Evolutionary conservation across 208 protist species (phyloP).

Genomic region (Crithidia bombi): DNA sequence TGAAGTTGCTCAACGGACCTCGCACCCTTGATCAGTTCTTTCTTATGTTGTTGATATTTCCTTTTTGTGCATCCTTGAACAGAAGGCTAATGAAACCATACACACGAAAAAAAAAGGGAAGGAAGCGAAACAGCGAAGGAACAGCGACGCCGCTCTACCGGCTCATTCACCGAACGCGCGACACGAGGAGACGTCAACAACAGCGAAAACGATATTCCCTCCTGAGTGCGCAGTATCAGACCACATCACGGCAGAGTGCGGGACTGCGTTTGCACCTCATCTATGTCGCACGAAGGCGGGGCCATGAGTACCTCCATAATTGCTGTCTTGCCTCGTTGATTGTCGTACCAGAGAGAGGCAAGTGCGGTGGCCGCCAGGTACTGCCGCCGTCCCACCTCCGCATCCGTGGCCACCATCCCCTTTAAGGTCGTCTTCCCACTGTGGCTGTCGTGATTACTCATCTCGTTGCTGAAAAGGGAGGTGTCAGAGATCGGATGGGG

Average conservation of each 20-base stretch:
- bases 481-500: neutral
- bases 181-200: too few relatives aligned
- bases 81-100: too few relatives aligned
- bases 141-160: neutral
- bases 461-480: constrained; percentile 15
- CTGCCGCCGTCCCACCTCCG: constrained; percentile 17
- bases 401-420: constrained; percentile 11
- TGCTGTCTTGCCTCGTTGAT: constrained; percentile 30
- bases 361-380: constrained; percentile 33
- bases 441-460: neutral
- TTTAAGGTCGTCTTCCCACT: neutral
- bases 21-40: neutral
- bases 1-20: too few relatives aligned
- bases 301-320: constrained; percentile 12
- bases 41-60: neutral
- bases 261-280: constrained; percentile 12
- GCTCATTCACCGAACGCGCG: too few relatives aligned
- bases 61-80: too few relatives aligned
- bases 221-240: neutral
- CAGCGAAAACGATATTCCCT: neutral
- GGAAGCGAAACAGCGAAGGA: constrained; percentile 11
- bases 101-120: constrained; percentile 1
- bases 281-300: constrained; percentile 13
- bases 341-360: constrained; percentile 30
- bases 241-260: neutral